These are phyloP conservation scores for Wickerhamiella lipophila DNA, from an alignment of 805 yeast genomes.

Conservation along the genomic window DNA sequence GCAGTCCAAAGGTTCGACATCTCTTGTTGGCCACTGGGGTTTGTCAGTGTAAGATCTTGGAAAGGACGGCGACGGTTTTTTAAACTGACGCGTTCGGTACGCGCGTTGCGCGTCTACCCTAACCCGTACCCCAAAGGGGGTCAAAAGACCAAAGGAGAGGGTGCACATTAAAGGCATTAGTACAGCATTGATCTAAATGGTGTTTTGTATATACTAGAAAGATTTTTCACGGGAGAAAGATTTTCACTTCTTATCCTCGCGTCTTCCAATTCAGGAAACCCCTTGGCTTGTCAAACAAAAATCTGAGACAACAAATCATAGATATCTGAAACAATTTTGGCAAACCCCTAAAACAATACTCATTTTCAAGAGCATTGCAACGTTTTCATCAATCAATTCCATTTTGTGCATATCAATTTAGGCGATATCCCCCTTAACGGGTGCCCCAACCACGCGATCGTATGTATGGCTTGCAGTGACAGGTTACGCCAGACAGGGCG, in stretches of 20 bases:
- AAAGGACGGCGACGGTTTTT: neutral
- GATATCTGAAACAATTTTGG: neutral
- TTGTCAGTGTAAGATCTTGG: neutral
- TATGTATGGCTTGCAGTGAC: neutral
- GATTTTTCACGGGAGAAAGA: neutral
- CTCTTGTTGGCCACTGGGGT: neutral
- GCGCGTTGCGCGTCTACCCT: constrained; percentile 4
- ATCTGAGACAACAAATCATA: neutral
- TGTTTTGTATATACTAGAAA: neutral
- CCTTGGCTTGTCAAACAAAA: neutral
- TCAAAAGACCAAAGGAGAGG: neutral
- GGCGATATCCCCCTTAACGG: neutral
- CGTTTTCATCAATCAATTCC: neutral
- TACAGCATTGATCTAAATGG: neutral
- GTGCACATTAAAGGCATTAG: neutral
- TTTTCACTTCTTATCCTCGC: neutral
- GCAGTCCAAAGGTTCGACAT: constrained; percentile 12
- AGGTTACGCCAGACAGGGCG: constrained; percentile 1
- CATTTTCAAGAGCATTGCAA: neutral
- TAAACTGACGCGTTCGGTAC: neutral
- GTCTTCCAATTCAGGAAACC: neutral
- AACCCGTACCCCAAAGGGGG: constrained; percentile 1
- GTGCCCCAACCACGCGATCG: neutral
- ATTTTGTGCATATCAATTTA: neutral
- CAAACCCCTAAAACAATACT: neutral